These are phyloP conservation scores for Plenodomus biglobosus DNA, from an alignment of 2,329 filamentous ascomycete species.

Conservation along the genomic window DNA sequence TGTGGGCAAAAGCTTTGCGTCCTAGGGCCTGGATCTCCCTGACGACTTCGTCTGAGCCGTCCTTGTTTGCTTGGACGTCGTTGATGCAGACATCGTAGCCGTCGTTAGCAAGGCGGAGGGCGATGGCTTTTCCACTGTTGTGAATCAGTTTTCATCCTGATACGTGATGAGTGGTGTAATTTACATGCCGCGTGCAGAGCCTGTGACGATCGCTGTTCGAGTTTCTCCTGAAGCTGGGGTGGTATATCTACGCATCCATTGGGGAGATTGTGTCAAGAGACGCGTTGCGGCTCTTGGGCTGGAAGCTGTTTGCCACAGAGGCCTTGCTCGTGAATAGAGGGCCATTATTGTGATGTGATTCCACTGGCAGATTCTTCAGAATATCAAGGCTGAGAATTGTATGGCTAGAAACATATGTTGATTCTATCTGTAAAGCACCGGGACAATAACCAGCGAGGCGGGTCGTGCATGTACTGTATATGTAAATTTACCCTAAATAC, in stretches of 20 bases:
- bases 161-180: neutral
- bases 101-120: conserved; percentile 63
- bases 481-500: conserved; percentile 10
- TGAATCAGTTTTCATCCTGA: conserved; percentile 4
- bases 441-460: neutral
- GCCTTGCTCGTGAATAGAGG: conserved; percentile 21
- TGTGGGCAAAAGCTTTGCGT: conserved; percentile 56
- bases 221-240: conserved; percentile 16
- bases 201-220: conserved; percentile 44
- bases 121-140: conserved; percentile 62
- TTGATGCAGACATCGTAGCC: conserved; percentile 69
- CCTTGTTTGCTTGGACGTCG: conserved; percentile 58
- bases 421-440: too few species aligned
- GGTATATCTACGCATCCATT: conserved; percentile 30
- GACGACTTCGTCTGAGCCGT: conserved; percentile 56
- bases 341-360: too few species aligned
- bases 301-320: conserved; percentile 15
- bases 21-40: conserved; percentile 57
- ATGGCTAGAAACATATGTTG: too few species aligned
- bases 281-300: conserved; percentile 6
- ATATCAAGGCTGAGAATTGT: too few species aligned
- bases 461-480: conserved; percentile 8
- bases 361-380: too few species aligned
- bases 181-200: conserved; percentile 44
- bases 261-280: conserved; percentile 15